These are phyloP conservation scores for Zymoseptoria tritici DNA, from an alignment of 2,329 filamentous ascomycete genomes.

Conservation along the genomic window DNA sequence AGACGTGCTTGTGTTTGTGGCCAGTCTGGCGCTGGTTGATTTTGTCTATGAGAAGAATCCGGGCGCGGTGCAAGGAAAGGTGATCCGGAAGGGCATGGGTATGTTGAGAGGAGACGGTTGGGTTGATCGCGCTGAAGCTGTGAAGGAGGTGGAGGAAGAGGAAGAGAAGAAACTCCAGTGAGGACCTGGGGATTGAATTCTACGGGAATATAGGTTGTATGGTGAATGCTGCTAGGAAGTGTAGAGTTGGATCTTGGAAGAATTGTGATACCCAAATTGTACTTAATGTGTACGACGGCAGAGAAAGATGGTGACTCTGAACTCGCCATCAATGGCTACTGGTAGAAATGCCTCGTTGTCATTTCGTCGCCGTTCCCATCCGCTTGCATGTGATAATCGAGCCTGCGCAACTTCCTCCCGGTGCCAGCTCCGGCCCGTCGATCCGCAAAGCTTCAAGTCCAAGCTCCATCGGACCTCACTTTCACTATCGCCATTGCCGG, in stretches of 20 bases:
- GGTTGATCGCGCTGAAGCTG: slow-evolving; percentile 50
- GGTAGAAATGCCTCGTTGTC: too few relatives aligned
- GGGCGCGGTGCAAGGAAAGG: slow-evolving; percentile 57
- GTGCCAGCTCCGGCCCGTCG: neutral
- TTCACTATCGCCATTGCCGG: neutral
- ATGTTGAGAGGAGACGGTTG: slow-evolving; percentile 71
- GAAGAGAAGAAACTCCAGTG: slow-evolving; percentile 15
- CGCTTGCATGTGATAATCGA: too few relatives aligned
- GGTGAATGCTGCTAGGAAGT: neutral
- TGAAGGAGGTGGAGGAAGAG: slow-evolving; percentile 15
- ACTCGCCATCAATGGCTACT: too few relatives aligned
- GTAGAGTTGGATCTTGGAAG: neutral
- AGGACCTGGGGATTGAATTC: neutral
- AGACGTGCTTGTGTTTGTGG: slow-evolving; percentile 76
- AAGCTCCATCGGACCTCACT: neutral
- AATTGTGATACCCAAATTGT: neutral
- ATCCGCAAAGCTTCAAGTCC: neutral
- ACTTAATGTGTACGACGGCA: neutral
- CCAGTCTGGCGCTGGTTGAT: slow-evolving; percentile 70
- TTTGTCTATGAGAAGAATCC: slow-evolving; percentile 68
- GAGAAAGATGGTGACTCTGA: neutral
- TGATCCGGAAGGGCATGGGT: slow-evolving; percentile 64
- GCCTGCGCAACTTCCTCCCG: neutral
- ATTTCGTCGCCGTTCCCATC: too few relatives aligned
- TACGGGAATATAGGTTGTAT: neutral